Conservation (phyloP, 2,329 filamentous ascomycete genomes). For the Microcera coccophila region DNA sequence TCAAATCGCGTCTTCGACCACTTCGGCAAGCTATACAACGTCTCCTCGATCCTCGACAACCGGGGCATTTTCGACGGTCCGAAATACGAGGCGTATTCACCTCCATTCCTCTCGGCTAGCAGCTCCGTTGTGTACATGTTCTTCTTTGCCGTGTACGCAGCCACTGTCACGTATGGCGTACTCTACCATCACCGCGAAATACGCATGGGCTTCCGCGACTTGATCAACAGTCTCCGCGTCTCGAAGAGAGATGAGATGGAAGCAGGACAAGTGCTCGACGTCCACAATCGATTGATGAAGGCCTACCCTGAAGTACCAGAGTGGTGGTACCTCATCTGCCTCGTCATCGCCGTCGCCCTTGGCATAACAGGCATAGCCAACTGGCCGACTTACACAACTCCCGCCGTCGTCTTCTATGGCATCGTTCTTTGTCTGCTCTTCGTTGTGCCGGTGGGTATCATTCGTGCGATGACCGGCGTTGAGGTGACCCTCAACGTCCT, state of each 20-base stretch:
- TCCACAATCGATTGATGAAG: slow-evolving; percentile 35
- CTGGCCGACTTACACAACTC: slow-evolving; percentile 23
- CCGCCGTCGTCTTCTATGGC: slow-evolving; percentile 25
- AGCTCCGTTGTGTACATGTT: slow-evolving; percentile 51
- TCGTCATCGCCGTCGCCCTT: slow-evolving; percentile 28
- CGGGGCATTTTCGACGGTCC: slow-evolving; percentile 42
- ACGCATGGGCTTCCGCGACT: slow-evolving; percentile 44
- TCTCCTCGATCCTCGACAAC: slow-evolving; percentile 39
- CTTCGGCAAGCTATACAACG: slow-evolving; percentile 46
- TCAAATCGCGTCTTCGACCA: slow-evolving; percentile 50
- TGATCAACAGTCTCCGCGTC: slow-evolving; percentile 41
- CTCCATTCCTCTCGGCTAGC: slow-evolving; percentile 49
- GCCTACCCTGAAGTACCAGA: slow-evolving; percentile 28
- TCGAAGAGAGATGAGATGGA: slow-evolving; percentile 24
- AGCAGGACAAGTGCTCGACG: slow-evolving; percentile 24
- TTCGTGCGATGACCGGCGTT: slow-evolving; percentile 32
- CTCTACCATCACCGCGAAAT: slow-evolving; percentile 53
- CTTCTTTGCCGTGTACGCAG: slow-evolving; percentile 54
- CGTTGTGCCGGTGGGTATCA: slow-evolving; percentile 17
- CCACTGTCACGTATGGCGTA: slow-evolving; percentile 48
- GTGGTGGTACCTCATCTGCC: slow-evolving; percentile 37
- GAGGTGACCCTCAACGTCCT: slow-evolving; percentile 32
- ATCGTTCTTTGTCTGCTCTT: slow-evolving; percentile 19
- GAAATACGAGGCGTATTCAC: slow-evolving; percentile 49
- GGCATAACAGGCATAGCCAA: slow-evolving; percentile 26